Base-by-base conservation (phyloP, 1,139 yeast genomes). In the Geotrichum siamense region DNA sequence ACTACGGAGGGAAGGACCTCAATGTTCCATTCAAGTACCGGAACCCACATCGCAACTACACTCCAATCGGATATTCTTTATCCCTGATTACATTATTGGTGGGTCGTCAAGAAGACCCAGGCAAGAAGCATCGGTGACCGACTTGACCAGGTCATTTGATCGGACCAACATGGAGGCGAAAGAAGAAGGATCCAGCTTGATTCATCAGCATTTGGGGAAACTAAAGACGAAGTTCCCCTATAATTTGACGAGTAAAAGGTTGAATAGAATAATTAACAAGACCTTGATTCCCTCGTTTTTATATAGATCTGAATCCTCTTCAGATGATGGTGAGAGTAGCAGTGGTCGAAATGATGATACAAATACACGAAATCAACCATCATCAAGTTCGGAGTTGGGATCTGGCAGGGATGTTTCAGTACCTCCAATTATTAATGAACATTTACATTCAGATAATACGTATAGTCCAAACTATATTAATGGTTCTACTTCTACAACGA, bases 201-300 rank as follows among this genome's bases (percentile, higher is more conserved):
- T 29, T 15, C 35, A 25, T 21, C 29, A 43, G 1, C 41, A 45
- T 16, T 26, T 43, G 5, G 37, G 43, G 13, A 47, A 38, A 31
- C 25, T 47, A 25, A 47, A 47, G 27, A 15, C 43, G 21, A 47
- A 41, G 22, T 31, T 33, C 5, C 43, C 46, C 8, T 47, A 47
- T 22, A 40, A 39, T 29, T 26, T 44, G 3, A 47, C 47, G 15
- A 36, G 45, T 5, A 43, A 43, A 25, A 41, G 40, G 8, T 17
- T 47, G 21, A 54, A 51, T 36, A 42, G 41, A 32, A 39, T 52
- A 22, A 48, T 53, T 23, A 47, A 43, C 39, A 50, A 45, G 43
- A 45, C 49, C 9, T 27, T 52, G 15, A 20, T 50, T 3, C 51
- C 54, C 17, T 48, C 55, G 12, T 48, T 52, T 38, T 39, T 52